Base-by-base conservation (phyloP, 441 rosid genomes). In the Sinapis alba region DNA sequence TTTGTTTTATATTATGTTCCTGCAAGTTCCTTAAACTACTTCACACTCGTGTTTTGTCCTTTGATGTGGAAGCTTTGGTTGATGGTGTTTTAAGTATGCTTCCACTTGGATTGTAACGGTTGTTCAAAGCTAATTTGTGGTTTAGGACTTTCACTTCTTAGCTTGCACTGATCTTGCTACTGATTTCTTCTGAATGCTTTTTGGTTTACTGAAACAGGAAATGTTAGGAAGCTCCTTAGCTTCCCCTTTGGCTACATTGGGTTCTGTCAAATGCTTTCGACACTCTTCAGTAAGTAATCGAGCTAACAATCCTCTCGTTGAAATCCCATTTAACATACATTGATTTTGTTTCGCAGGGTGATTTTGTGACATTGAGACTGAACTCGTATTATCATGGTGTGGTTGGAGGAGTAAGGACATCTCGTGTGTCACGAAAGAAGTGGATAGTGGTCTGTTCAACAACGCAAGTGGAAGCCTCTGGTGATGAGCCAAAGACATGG, bases 401-500 rank as follows among this genome's bases (percentile, higher is more conserved):
- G 50, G 61, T 54, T 65, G 28, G 72, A 72, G 72, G 79, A 77
- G 26, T 69, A 43, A 59, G 51, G 57, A 18, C 12, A 19, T 53
- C 82, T n/a, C 62, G 6, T 57, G 47, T 47, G 12, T 50, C 80
- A 38, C 51, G 62, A 13, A 86, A 76, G 74, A 94, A 84, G 76
- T 84, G 89, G 90, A 70, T 62, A 8, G 47, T 72, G 20, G 2
- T 78, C 59, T 59, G 71, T 73, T 86, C 91, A 32, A 72, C 88
- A 28, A 61, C 79, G 11, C 81, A 84, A 66, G 63, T 75, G 15
- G 83, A 80, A 21, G 65, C 56, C 38, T 41, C 70, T 71, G 78
- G 82, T 34, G 88, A 83, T 74, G 93, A 89, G 62, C 82, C 74
- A 67, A 82, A 81, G 76, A 75, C 87, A 67, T 90, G 97, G 98